These are phyloP conservation scores for Pyricularia sp. DNA, from an alignment of 2,329 filamentous ascomycete species.

Conservation along the genomic window DNA sequence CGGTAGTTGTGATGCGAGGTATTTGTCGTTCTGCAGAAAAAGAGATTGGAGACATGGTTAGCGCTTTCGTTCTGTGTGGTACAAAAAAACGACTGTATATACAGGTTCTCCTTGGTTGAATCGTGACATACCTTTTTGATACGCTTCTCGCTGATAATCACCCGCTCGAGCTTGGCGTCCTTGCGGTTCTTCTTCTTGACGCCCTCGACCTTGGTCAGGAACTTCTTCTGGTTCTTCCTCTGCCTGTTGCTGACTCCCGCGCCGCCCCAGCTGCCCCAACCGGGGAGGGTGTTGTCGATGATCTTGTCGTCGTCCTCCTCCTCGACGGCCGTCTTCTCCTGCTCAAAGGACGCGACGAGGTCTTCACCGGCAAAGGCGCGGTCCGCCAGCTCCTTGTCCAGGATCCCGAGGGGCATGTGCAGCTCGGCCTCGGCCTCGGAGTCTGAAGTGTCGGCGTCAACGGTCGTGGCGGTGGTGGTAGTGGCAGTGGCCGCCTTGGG, in stretches of 20 bases:
- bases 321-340: slow-evolving; percentile 65
- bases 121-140: slow-evolving; percentile 67
- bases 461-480: slow-evolving; percentile 16
- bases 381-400: slow-evolving; percentile 61
- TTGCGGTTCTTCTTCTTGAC: slow-evolving; percentile 68
- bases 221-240: slow-evolving; percentile 34
- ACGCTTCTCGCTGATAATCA: slow-evolving; percentile 88
- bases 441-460: slow-evolving; percentile 32
- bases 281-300: slow-evolving; percentile 76
- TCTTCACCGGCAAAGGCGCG: slow-evolving; percentile 84
- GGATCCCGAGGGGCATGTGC: slow-evolving; percentile 44
- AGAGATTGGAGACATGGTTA: slow-evolving; percentile 9
- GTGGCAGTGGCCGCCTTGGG: slow-evolving; percentile 9
- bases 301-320: slow-evolving; percentile 76
- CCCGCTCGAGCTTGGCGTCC: slow-evolving; percentile 71
- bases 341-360: slow-evolving; percentile 69
- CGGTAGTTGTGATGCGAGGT: slow-evolving; percentile 74
- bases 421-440: slow-evolving; percentile 34
- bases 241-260: slow-evolving; percentile 66
- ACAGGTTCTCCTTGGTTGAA: too few relatives aligned
- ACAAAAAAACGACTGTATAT: too few relatives aligned
- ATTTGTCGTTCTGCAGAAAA: slow-evolving; percentile 62
- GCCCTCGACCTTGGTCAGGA: slow-evolving; percentile 60
- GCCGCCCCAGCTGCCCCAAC: slow-evolving; percentile 91
- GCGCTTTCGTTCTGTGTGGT: neutral